phyloP scores from a whole-genome alignment of 2,329 filamentous ascomycete genomes.

The Paraphaeosphaeria sporulosa region DNA sequence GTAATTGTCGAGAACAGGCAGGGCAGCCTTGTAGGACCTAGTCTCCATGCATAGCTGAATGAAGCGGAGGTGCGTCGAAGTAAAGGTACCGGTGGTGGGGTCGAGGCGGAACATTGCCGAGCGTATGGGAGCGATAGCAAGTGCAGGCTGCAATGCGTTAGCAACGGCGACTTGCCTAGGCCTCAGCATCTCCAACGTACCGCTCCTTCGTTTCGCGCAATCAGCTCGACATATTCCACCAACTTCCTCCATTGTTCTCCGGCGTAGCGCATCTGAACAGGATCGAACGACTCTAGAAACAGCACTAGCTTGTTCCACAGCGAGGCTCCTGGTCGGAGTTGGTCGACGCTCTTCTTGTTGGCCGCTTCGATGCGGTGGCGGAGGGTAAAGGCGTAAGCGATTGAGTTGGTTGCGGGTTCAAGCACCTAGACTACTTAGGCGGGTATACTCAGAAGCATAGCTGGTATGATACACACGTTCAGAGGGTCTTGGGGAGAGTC shows the following conservation, averaged over 20 bases:
- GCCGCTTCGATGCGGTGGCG: slow-evolving; percentile 53
- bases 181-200: slow-evolving; percentile 34
- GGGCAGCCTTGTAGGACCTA: slow-evolving; percentile 61
- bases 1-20: slow-evolving; percentile 69
- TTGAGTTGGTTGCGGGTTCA: slow-evolving; percentile 65
- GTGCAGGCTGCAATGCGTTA: slow-evolving; percentile 36
- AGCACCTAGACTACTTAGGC: slow-evolving; percentile 48
- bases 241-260: slow-evolving; percentile 57
- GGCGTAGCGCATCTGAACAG: slow-evolving; percentile 63
- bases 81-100: slow-evolving; percentile 71
- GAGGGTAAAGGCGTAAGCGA: slow-evolving; percentile 66
- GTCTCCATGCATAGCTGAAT: slow-evolving; percentile 65
- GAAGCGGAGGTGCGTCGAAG: slow-evolving; percentile 67
- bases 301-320: slow-evolving; percentile 60
- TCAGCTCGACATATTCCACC: slow-evolving; percentile 49
- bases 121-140: slow-evolving; percentile 50
- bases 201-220: slow-evolving; percentile 40
- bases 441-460: not conserved
- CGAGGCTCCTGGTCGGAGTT: slow-evolving; percentile 52
- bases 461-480: slow-evolving; percentile 32
- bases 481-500: slow-evolving; percentile 52
- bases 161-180: not conserved
- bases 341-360: slow-evolving; percentile 48
- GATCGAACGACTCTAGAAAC: slow-evolving; percentile 60
- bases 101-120: slow-evolving; percentile 71